These are phyloP conservation scores for Fusarium mundagurra DNA, from an alignment of 2,329 filamentous ascomycete genomes.

Conservation along the genomic window DNA sequence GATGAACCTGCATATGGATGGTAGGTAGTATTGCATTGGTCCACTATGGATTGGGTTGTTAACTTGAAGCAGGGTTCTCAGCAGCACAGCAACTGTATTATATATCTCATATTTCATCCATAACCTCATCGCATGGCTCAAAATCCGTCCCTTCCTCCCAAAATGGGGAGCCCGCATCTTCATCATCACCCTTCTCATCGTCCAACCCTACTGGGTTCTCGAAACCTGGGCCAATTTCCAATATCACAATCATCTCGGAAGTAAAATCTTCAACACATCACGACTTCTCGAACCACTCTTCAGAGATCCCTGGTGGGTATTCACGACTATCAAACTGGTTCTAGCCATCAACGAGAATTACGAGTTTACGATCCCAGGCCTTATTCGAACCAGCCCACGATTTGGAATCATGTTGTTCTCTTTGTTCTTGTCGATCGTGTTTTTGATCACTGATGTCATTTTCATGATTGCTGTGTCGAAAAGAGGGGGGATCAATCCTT, in stretches of 20 bases:
- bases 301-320: slow-evolving; percentile 29
- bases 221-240: slow-evolving; percentile 32
- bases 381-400: slow-evolving; percentile 12
- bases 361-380: slow-evolving; percentile 17
- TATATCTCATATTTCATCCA: slow-evolving; percentile 27
- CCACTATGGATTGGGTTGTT: rapidly evolving
- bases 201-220: slow-evolving; percentile 23
- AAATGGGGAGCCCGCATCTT: slow-evolving; percentile 18
- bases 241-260: slow-evolving; percentile 24
- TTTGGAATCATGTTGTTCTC: slow-evolving; percentile 29
- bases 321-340: slow-evolving; percentile 17
- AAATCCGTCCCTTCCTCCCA: slow-evolving; percentile 19
- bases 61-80: background rate
- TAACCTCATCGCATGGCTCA: slow-evolving; percentile 27
- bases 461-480: slow-evolving; percentile 29
- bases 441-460: slow-evolving; percentile 16
- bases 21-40: background rate
- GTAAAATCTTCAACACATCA: slow-evolving; percentile 4
- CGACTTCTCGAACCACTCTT: slow-evolving; percentile 15
- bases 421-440: slow-evolving; percentile 12
- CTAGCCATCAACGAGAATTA: slow-evolving; percentile 28
- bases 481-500: slow-evolving; percentile 21
- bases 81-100: slow-evolving; percentile 18
- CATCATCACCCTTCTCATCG: slow-evolving; percentile 11
- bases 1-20: slow-evolving; percentile 23